Evolutionary conservation across 345 rosid genomes (phyloP), one percentile per base, ranked within the genome.

Genomic region (Syzygium grande): DNA sequence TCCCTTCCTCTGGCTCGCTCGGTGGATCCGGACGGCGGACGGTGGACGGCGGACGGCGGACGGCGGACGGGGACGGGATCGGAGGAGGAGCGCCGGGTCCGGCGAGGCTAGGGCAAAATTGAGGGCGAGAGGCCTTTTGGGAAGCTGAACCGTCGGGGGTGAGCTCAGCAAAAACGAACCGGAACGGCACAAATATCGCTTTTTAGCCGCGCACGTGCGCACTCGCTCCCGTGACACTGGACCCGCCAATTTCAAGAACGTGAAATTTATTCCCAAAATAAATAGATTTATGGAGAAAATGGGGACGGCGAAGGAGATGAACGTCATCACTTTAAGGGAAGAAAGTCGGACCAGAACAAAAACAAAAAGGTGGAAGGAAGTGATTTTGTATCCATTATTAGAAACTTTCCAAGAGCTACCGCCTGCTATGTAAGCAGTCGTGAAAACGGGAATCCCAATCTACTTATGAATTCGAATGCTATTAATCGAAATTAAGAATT

Each of bases 401-500:
- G 7, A 17, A 68, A 10, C 2, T 9, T 68, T 68, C 79, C 79
- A 7, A 7, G 46, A 34, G 17, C 17, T 30, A 15, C 10, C 12
- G 5, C 30, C 0, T 2, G 1, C 0, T 14, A 7, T 1, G 5
- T 15, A 34, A 68, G 79, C 0, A 17, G 30, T 8, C 12, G 19
- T 0, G 0, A 0, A 2, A 1, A 16, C 0, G 3, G 1, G 17
- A 68, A 68, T 2, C 34, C 21, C 34, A 30, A 68, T 68, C 4
- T 68, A 19, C 5, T 4, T 0, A 68, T 34, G 6, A 6, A 34
- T n/a, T 7, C 0, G 2, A 9, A 30, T 68, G 22, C 0, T 9
- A 1, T 15, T 30, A 30, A 30, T 30, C 2, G 0, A 30, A 68
- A 17, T 68, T 2, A 34, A 68, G 2, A 8, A 17, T 0, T 2